These are phyloP conservation scores for Dinochytrium kinnereticum DNA, from an alignment of 371 early-diverging fungal species.

Conservation along the genomic window DNA sequence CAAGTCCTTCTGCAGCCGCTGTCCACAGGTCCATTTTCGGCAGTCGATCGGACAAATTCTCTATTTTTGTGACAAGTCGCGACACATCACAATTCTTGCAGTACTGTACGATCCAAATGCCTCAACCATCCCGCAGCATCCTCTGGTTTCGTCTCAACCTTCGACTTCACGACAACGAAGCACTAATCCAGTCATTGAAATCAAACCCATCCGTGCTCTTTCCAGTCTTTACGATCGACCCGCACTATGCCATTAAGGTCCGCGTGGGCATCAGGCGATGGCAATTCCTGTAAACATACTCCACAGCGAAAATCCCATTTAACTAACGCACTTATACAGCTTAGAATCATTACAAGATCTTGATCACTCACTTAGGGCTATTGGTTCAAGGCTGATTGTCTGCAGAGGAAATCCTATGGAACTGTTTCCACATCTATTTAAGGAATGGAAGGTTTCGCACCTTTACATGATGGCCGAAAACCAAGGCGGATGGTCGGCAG, in stretches of 20 bases:
- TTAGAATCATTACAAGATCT: constrained; percentile 21
- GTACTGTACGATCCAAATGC: too few species aligned
- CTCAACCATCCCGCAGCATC: neutral
- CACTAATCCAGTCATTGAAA: constrained; percentile 20
- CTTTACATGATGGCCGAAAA: constrained; percentile 23
- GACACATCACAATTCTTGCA: too few species aligned
- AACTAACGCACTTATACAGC: neutral
- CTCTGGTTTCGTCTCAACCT: constrained; percentile 43
- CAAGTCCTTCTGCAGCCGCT: too few species aligned
- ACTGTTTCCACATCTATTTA: constrained; percentile 10
- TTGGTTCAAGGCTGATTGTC: constrained; percentile 31
- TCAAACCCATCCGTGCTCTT: constrained; percentile 19
- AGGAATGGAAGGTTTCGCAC: constrained; percentile 13
- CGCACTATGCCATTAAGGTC: constrained; percentile 24
- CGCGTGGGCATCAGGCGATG: constrained; percentile 30
- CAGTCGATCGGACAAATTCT: too few species aligned
- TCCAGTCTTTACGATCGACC: constrained; percentile 34
- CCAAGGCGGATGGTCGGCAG: constrained; percentile 18
- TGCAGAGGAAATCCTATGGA: constrained; percentile 32
- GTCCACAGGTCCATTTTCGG: too few species aligned
- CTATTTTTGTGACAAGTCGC: too few species aligned
- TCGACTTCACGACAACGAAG: constrained; percentile 41
- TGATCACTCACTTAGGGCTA: constrained; percentile 16
- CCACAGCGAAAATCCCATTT: neutral
- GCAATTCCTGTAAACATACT: constrained; percentile 28